phyloP scores from a whole-genome alignment of 345 rosid species.

The Bruguiera sexangula region DNA sequence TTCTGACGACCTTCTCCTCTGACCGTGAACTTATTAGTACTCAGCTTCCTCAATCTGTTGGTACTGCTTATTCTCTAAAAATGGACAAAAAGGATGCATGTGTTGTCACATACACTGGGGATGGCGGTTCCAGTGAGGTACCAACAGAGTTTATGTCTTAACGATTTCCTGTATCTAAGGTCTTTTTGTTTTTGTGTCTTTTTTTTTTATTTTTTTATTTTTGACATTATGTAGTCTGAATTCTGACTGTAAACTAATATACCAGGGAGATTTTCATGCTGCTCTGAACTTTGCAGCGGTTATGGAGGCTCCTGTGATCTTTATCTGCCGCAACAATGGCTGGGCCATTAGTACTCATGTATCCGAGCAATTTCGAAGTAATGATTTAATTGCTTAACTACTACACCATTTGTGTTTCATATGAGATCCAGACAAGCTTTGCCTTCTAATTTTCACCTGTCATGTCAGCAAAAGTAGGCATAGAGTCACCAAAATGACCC shows the following conservation, averaged over 20 bases:
- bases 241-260: neutral
- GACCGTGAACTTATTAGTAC: constrained; percentile 37
- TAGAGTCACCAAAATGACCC: neutral
- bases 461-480: too few species aligned
- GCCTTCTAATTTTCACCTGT: too few species aligned
- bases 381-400: neutral
- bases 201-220: too few species aligned
- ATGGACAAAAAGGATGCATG: constrained; percentile 71
- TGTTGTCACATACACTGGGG: constrained; percentile 59
- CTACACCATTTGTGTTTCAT: too few species aligned
- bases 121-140: constrained; percentile 86
- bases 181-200: too few species aligned
- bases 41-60: constrained; percentile 80
- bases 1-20: too few species aligned
- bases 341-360: constrained; percentile 83
- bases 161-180: neutral
- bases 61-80: constrained; percentile 69
- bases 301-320: constrained; percentile 63
- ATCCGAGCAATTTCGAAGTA: constrained; percentile 79
- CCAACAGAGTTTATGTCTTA: too few species aligned
- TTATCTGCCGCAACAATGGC: constrained; percentile 81
- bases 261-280: constrained; percentile 87
- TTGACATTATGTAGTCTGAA: neutral
- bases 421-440: too few species aligned
- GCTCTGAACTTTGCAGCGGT: constrained; percentile 88